These are phyloP conservation scores for Knufia petricola DNA, from an alignment of 2,329 filamentous ascomycete genomes.

Conservation along the genomic window DNA sequence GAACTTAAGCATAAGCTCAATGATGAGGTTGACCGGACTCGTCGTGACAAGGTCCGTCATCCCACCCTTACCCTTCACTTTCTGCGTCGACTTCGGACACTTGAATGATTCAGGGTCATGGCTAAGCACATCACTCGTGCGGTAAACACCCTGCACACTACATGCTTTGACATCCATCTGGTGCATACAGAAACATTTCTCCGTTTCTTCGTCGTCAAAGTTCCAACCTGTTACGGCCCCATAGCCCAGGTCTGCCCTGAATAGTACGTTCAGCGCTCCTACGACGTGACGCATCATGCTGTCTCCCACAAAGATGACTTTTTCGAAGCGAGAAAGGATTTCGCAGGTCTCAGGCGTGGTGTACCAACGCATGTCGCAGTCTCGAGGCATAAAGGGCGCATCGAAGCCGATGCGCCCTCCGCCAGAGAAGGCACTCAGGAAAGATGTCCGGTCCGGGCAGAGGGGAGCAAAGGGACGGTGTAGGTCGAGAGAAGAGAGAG, in stretches of 20 bases:
- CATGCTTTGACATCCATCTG: constrained; percentile 43
- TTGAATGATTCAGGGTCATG: constrained; percentile 36
- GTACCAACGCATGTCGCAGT: constrained; percentile 42
- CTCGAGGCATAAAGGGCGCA: constrained; percentile 37
- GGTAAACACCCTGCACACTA: constrained; percentile 42
- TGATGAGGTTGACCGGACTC: constrained; percentile 30
- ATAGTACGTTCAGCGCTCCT: constrained; percentile 38
- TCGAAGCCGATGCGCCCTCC: constrained; percentile 39
- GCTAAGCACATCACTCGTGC: constrained; percentile 35
- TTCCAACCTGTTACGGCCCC: constrained; percentile 44
- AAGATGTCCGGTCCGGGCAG: constrained; percentile 29
- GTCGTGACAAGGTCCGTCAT: not conserved
- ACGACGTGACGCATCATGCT: constrained; percentile 43
- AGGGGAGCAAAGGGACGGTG: constrained; percentile 31
- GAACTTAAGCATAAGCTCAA: constrained; percentile 37
- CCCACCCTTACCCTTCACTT: not conserved
- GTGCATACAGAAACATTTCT: constrained; percentile 40
- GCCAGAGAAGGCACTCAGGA: constrained; percentile 35
- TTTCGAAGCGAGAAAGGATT: constrained; percentile 38
- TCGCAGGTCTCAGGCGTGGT: constrained; percentile 38
- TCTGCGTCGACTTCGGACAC: constrained; percentile 24
- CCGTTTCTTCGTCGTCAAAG: constrained; percentile 36
- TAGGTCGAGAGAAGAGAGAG: constrained; percentile 38
- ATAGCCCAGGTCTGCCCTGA: constrained; percentile 40
- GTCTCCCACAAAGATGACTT: constrained; percentile 40